Evolutionary conservation across 768 basidiomycete genomes (phyloP), one percentile per base, ranked within the genome.

Genomic region (Amanita brunnescens): DNA sequence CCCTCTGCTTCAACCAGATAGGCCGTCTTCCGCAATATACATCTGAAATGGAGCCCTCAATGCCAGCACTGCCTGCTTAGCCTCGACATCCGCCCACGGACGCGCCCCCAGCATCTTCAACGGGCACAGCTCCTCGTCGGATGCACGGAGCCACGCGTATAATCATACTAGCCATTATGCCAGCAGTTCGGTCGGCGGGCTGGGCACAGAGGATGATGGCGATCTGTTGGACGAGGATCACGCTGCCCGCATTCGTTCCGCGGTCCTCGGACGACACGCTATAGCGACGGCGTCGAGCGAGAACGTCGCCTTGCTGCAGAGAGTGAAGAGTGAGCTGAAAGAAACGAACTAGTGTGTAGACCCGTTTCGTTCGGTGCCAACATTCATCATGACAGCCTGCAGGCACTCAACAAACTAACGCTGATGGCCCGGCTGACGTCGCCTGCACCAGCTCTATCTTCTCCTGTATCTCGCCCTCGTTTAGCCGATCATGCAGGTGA

Each of bases 271-370:
- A 57, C 51, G 67, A 66, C 54, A 54, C 45, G 69, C 47, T 21
- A 47, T 54, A 45, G 44, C 54, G 48, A 42, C 43, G 34, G 60
- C 57, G 39, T 64, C 73, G 29, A 82, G 67, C 59, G 79, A 82
- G 56, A 83, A 83, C 58, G 63, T 71, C 8, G 61, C 71, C 37
- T 79, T 85, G 2, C 64, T 90, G 54, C 79, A 85, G 62, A 74
- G 86, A 40, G 85, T 85, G 26, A 80, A 76, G 67, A 86, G 73
- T 71, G 89, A 42, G 78, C 83, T 13, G 77, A 87, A 59, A 74
- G 85, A 50, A 90, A 86, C 68, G 76, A 82, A 59, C 74, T 83
- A n/a, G n/a, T n/a, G n/a, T n/a, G n/a, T n/a, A n/a, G n/a, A n/a
- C n/a, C n/a, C n/a, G n/a, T n/a, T n/a, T n/a, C n/a, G n/a, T n/a